These are phyloP conservation scores for Phytopythium mirpurense DNA, from an alignment of 352 stramenopile species.

Conservation along the genomic window DNA sequence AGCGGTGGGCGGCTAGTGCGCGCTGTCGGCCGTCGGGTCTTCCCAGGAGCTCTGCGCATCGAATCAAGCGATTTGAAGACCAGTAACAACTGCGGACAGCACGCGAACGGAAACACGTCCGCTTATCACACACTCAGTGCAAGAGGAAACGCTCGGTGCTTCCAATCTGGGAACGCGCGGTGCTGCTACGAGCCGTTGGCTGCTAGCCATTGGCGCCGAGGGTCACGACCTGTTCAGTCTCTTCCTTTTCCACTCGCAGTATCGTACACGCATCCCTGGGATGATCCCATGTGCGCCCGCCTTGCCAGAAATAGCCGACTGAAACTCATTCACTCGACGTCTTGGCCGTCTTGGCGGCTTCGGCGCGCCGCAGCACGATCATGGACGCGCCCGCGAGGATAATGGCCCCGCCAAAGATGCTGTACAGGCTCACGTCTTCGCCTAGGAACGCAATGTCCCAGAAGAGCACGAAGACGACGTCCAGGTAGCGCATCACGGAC, in stretches of 20 bases:
- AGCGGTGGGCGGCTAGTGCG: no score
- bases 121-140: neutral
- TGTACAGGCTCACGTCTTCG: slow-evolving; percentile 52
- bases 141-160: neutral
- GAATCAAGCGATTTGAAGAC: neutral
- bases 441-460: slow-evolving; percentile 55
- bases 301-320: slow-evolving; percentile 3
- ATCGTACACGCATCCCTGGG: neutral
- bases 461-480: slow-evolving; percentile 71
- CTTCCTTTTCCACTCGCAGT: no score
- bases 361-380: slow-evolving; percentile 37
- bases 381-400: slow-evolving; percentile 43
- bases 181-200: neutral
- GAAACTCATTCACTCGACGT: slow-evolving; percentile 2
- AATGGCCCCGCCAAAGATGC: slow-evolving; percentile 45
- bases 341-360: neutral
- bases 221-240: no score
- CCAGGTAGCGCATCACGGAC: slow-evolving; percentile 38
- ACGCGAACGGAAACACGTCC: neutral
- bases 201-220: neutral
- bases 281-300: no score
- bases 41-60: no score
- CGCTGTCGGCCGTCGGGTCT: no score
- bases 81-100: no score
- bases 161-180: neutral